Percentiles rank a stretch among this genome's conserved stretches.
Conservation (phyloP, 1,139 yeast species). For the Scheffersomyces insectosa region DNA sequence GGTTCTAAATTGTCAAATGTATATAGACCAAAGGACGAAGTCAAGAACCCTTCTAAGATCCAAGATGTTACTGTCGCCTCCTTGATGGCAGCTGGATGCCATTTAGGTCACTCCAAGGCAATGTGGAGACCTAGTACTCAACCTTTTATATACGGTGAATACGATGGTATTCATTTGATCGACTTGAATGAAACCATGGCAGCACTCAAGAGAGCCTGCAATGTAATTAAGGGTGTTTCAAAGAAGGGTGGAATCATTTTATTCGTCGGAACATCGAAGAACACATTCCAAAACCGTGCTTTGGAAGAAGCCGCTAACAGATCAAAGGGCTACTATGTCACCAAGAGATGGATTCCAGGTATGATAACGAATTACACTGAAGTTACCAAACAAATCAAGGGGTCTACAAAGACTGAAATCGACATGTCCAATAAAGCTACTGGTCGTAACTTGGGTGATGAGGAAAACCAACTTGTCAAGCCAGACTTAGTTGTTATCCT, state of each 20-base stretch:
- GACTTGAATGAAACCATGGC: slow-evolving; percentile 82
- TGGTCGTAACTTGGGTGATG: slow-evolving; percentile 51
- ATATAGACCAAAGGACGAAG: slow-evolving; percentile 69
- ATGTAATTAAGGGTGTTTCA: slow-evolving; percentile 78
- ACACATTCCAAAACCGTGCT: slow-evolving; percentile 64
- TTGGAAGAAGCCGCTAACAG: slow-evolving; percentile 80
- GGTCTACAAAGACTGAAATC: slow-evolving; percentile 43
- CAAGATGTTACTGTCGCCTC: slow-evolving; percentile 64
- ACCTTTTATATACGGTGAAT: slow-evolving; percentile 83
- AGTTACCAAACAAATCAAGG: slow-evolving; percentile 72
- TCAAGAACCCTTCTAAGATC: slow-evolving; percentile 56
- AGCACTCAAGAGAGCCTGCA: slow-evolving; percentile 75
- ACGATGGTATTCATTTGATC: slow-evolving; percentile 85
- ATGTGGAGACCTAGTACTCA: slow-evolving; percentile 84
- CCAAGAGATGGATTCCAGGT: slow-evolving; percentile 93
- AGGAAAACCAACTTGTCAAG: slow-evolving; percentile 54
- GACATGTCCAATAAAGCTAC: slow-evolving; percentile 51
- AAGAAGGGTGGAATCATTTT: slow-evolving; percentile 82
- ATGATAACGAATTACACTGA: slow-evolving; percentile 83
- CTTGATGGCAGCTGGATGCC: slow-evolving; percentile 90
- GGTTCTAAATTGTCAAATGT: slow-evolving; percentile 70
- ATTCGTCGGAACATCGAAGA: slow-evolving; percentile 81
- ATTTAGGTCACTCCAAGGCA: slow-evolving; percentile 84
- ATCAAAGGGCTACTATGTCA: slow-evolving; percentile 76
- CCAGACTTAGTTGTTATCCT: slow-evolving; percentile 87